Conservation (phyloP, 192 early-diverging fungal genomes). For the Rhizoclosmatium sp. region DNA sequence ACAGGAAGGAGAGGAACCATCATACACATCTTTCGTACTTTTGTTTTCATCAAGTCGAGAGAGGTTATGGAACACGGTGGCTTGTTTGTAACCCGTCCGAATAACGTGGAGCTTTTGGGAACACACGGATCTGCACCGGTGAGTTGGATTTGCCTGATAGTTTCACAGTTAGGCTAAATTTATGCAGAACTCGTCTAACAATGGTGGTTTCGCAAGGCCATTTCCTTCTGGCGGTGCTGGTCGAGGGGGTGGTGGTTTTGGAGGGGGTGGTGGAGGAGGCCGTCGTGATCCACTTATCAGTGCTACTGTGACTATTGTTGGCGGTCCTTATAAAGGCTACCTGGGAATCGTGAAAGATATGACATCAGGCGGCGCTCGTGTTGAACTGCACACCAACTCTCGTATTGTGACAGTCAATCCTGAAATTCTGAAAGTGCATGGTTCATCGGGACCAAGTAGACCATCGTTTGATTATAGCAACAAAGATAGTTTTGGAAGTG, state of each 20-base stretch:
- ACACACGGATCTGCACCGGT: neutral
- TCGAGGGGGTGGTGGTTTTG: slow-evolving; percentile 53
- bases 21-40: slow-evolving; percentile 81
- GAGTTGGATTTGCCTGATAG: too few species aligned
- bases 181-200: neutral
- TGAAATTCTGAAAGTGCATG: slow-evolving; percentile 75
- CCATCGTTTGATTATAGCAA: slow-evolving; percentile 21
- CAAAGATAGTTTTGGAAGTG: slow-evolving; percentile 44
- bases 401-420: slow-evolving; percentile 82
- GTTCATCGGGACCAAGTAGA: slow-evolving; percentile 31
- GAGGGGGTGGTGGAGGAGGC: slow-evolving; percentile 58
- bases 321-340: slow-evolving; percentile 97
- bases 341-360: slow-evolving; percentile 94
- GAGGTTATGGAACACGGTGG: slow-evolving; percentile 77
- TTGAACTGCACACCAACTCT: slow-evolving; percentile 93
- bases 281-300: slow-evolving; percentile 64
- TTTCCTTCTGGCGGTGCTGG: slow-evolving; percentile 42
- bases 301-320: slow-evolving; percentile 82
- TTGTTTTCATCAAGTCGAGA: slow-evolving; percentile 81
- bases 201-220: slow-evolving; percentile 39
- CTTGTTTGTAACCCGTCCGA: slow-evolving; percentile 76
- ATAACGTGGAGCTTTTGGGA: slow-evolving; percentile 55
- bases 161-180: too few species aligned
- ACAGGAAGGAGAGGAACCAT: slow-evolving; percentile 67
- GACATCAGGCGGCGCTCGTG: slow-evolving; percentile 71